A percentile compares a stretch with the other conserved stretches of the same genome.
Conservation (phyloP, 257 asterid genomes). For the Rubia yunnanensis region DNA sequence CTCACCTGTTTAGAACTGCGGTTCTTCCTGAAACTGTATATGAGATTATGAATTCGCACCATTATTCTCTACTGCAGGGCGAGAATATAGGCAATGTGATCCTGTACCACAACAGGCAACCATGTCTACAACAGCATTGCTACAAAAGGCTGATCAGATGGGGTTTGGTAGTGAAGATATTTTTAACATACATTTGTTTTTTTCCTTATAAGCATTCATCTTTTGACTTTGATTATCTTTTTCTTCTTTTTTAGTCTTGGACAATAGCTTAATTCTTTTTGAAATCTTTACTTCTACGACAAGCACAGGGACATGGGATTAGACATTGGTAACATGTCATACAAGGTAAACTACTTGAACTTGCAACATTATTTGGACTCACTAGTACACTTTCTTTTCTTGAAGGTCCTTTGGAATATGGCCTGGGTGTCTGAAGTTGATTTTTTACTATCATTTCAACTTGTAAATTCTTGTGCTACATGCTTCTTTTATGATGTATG, state of each 20-base stretch:
- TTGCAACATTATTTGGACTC: not conserved
- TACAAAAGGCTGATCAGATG: slow-evolving; percentile 82
- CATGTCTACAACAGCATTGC: slow-evolving; percentile 79
- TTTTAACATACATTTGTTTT: not conserved
- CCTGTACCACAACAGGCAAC: slow-evolving; percentile 45
- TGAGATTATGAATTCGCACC: no score
- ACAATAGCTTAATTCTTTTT: no score
- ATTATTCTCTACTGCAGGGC: no score
- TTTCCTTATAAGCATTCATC: not conserved
- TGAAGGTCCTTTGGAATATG: not conserved
- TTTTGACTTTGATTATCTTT: slow-evolving; percentile 10
- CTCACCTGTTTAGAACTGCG: slow-evolving; percentile 32
- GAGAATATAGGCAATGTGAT: no score
- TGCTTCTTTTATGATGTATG: not conserved
- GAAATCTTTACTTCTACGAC: slow-evolving; percentile 62
- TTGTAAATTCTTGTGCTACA: not conserved
- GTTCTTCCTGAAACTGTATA: slow-evolving; percentile 26
- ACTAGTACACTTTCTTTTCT: not conserved
- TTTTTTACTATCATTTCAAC: not conserved
- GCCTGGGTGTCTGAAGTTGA: not conserved
- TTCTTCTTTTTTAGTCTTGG: slow-evolving; percentile 28
- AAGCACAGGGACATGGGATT: slow-evolving; percentile 82
- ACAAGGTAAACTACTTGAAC: slow-evolving; percentile 49
- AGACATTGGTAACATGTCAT: slow-evolving; percentile 91
- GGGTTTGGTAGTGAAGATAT: slow-evolving; percentile 50